Evolutionary conservation across 169 alveolate genomes (phyloP).

Genomic region (Plasmodium berghei): DNA sequence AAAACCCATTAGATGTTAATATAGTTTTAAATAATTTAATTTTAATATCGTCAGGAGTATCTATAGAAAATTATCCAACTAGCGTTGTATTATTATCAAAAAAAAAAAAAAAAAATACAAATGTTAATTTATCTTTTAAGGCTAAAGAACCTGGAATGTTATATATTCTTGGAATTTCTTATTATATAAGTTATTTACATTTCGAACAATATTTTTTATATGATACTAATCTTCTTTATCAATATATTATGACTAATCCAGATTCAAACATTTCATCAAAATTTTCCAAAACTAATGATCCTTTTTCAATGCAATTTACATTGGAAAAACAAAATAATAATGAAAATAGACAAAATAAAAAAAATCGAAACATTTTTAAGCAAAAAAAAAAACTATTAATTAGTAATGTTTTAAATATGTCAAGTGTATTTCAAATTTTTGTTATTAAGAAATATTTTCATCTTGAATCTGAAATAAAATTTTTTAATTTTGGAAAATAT

Average conservation of each 20-base stretch:
- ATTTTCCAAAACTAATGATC: background rate
- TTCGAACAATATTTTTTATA: conserved; percentile 38
- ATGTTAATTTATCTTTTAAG: conserved; percentile 37
- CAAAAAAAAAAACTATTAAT: too few species aligned
- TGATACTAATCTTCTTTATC: conserved; percentile 9
- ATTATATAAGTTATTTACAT: conserved; percentile 51
- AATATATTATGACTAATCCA: too few species aligned
- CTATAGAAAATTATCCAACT: conserved; percentile 40
- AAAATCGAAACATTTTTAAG: too few species aligned
- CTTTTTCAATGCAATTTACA: background rate
- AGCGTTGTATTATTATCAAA: conserved; percentile 43
- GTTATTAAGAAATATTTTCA: conserved; percentile 29
- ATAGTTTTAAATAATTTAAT: conserved; percentile 49
- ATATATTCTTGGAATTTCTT: conserved; percentile 53
- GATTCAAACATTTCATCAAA: background rate
- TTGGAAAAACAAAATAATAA: too few species aligned
- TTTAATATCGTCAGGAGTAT: conserved; percentile 41
- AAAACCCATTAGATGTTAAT: conserved; percentile 26
- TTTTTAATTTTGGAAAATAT: conserved; percentile 54
- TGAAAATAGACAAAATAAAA: too few species aligned
- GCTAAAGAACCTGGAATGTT: conserved; percentile 65
- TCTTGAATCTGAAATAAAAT: conserved; percentile 40
- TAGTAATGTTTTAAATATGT: conserved; percentile 3
- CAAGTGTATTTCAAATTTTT: conserved; percentile 46
- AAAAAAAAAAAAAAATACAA: conserved; percentile 46